Evolutionary conservation across 2,329 filamentous ascomycete genomes (phyloP), one percentile per base, ranked within the genome.

Genomic region (Beauveria sp.): DNA sequence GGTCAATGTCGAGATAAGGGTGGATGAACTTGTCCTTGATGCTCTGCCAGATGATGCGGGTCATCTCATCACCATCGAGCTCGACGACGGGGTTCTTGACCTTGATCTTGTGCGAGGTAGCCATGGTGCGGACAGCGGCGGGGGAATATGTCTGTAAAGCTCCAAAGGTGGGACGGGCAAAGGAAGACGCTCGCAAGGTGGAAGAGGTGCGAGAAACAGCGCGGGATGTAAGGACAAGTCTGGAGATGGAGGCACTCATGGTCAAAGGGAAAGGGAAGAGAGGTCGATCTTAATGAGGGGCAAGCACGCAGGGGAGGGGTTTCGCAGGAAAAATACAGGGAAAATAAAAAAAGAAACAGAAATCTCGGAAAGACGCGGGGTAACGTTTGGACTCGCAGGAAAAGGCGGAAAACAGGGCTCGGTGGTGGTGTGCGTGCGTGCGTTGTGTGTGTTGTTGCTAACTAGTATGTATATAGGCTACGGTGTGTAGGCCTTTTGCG

Each of bases 1-100:
- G 87, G 78, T 98, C 93, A 76, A 99, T 87, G 76, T 97, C 93
- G 69, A 99, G 88, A 80, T 95, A 97, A 62, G 93, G 93, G 79
- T 88, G 83, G 79, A 97, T 97, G 82, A 97, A 93, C 84, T 96
- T 96, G 80, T 98, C 90, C 85, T 97, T 97, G 85, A 99, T 99
- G 77, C 90, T 88, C 82, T 97, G 83, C 95, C 95, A 99, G 82
- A 99, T 99, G 76, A 99, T 93, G 72, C 95, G 85, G 70, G 95
- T 99, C 95, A 98, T 98, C 88, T 92, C 86, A 71, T 89, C 86
- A 72, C 93, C 93, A 76, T 98, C 93, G 71, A 98, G 86, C 82
- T 98, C 95, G 76, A 99, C 95, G 75, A 99, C 88, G 67, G 95
- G 95, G 79, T 96, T 98, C 87, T 96, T 93, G 82, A 99, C 95